phyloP scores from a whole-genome alignment of 169 alveolate genomes.

The Plasmodium blacklocki region DNA sequence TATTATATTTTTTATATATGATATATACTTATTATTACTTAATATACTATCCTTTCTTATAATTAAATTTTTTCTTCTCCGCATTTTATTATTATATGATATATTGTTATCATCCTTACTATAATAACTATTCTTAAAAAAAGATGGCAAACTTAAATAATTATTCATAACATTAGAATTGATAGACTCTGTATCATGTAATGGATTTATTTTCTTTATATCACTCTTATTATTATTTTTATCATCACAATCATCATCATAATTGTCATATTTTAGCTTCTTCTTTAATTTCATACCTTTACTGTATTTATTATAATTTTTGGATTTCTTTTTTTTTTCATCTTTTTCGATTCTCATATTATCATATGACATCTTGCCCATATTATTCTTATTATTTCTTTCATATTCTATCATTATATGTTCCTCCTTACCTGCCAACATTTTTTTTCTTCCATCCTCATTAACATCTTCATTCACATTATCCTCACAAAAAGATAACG shows the following conservation, averaged over 20 bases:
- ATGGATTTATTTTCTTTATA: slow-evolving; percentile 19
- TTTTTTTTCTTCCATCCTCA: not conserved
- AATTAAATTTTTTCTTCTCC: slow-evolving; percentile 13
- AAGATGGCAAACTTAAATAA: slow-evolving; percentile 40
- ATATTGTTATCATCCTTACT: not conserved
- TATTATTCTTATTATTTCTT: not conserved
- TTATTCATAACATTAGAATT: slow-evolving; percentile 33
- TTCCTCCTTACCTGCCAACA: not conserved
- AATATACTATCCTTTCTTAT: slow-evolving; percentile 44
- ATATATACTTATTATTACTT: slow-evolving; percentile 55
- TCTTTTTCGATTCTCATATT: not conserved
- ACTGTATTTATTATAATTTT: not conserved
- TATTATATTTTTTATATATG: slow-evolving; percentile 51
- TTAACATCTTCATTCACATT: not conserved
- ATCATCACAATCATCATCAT: not conserved
- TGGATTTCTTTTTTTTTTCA: not conserved
- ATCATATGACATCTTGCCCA: not conserved
- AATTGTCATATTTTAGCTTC: slow-evolving; percentile 12
- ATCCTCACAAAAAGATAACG: not conserved
- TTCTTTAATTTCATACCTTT: slow-evolving; percentile 7
- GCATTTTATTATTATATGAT: not conserved
- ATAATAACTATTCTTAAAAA: slow-evolving; percentile 41
- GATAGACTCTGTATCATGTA: slow-evolving; percentile 69
- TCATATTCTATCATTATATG: not conserved
- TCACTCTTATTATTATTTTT: slow-evolving; percentile 10